Percentiles rank a stretch among this genome's conserved stretches.
Evolutionary conservation across 345 rosid species (phyloP).

Genomic region (Streptanthus diversifolius): DNA sequence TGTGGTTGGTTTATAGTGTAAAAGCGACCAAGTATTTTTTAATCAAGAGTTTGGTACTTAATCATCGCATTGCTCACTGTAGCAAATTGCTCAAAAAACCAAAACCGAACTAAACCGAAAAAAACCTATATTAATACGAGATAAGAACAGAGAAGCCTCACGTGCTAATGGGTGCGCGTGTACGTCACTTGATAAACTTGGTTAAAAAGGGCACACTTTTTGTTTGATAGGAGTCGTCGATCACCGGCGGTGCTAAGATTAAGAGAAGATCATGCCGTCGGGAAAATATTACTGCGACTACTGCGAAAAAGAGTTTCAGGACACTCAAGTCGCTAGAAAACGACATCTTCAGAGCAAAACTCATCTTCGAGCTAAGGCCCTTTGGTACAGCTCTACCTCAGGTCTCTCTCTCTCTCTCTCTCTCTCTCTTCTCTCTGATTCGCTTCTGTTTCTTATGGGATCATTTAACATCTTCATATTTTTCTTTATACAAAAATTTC

Average conservation of each 20-base stretch:
- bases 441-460: background rate
- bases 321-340: slow-evolving; percentile 65
- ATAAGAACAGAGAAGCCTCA: background rate
- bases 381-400: slow-evolving; percentile 53
- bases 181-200: background rate
- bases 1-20: slow-evolving; percentile 14
- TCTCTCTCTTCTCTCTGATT: background rate
- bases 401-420: slow-evolving; percentile 21
- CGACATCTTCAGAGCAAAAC: slow-evolving; percentile 81
- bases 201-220: background rate
- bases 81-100: background rate
- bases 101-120: background rate
- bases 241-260: background rate
- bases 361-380: slow-evolving; percentile 80
- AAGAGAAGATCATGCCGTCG: slow-evolving; percentile 44
- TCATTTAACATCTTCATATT: background rate
- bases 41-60: background rate
- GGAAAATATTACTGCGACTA: slow-evolving; percentile 86
- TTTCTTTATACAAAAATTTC: too few relatives aligned
- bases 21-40: background rate
- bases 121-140: background rate
- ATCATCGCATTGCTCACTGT: background rate
- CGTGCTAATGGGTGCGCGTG: background rate
- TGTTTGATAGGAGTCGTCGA: background rate
- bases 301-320: slow-evolving; percentile 92